Conservation (phyloP, 768 basidiomycete species). For the Lactifluus piperatus region DNA sequence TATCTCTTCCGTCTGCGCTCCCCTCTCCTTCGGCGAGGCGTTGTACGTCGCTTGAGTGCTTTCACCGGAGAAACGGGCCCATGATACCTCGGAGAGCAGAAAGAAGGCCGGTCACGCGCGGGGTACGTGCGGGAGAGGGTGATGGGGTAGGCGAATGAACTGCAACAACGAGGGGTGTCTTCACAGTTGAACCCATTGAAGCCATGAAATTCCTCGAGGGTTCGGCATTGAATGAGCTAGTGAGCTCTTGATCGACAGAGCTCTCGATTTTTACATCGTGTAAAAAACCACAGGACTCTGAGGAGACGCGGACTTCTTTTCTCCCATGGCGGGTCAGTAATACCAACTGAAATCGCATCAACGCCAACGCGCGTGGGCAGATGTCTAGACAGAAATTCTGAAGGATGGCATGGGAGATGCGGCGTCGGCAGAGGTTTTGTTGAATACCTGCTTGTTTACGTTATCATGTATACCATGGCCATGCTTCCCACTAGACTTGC, state of each 20-base stretch:
- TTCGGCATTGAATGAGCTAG: constrained; percentile 13
- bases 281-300: constrained; percentile 71
- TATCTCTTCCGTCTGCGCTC: no score
- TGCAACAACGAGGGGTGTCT: constrained; percentile 5
- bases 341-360: constrained; percentile 30
- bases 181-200: constrained; percentile 16
- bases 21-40: no score
- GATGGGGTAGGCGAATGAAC: constrained; percentile 25
- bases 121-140: constrained; percentile 46
- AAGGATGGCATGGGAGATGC: no score
- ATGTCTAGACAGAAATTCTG: no score
- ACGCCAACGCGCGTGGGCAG: neutral
- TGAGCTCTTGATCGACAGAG: no score
- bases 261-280: constrained; percentile 41
- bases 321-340: constrained; percentile 64
- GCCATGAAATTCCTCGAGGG: constrained; percentile 20
- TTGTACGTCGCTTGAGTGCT: no score
- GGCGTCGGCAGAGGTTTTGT: no score
- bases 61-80: constrained; percentile 30
- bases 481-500: no score
- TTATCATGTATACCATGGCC: no score
- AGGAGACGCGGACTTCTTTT: constrained; percentile 73
- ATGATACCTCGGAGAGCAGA: constrained; percentile 55
- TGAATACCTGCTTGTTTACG: no score
- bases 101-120: constrained; percentile 51